phyloP scores from a whole-genome alignment of 805 yeast species.

The Hagleromyces aurorensis region DNA sequence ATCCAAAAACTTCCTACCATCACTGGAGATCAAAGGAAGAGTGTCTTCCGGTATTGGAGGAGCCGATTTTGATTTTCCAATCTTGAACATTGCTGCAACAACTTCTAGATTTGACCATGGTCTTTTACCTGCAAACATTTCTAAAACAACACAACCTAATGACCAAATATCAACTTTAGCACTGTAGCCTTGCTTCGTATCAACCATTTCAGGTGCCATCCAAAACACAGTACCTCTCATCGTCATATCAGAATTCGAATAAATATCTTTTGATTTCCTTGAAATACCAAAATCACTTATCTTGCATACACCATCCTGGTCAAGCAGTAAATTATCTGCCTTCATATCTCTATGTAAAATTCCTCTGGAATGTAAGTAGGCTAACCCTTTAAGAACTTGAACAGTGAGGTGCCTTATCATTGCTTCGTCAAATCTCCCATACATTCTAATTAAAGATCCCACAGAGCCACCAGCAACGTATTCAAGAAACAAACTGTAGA shows the following conservation, averaged over 20 bases:
- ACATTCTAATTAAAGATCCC: slow-evolving; percentile 71
- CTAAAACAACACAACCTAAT: slow-evolving; percentile 90
- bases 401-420: slow-evolving; percentile 63
- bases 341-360: slow-evolving; percentile 90
- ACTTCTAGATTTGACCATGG: slow-evolving; percentile 98
- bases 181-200: slow-evolving; percentile 87
- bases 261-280: slow-evolving; percentile 74
- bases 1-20: slow-evolving; percentile 65
- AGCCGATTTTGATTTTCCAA: slow-evolving; percentile 77
- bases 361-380: slow-evolving; percentile 82
- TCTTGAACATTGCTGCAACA: slow-evolving; percentile 86
- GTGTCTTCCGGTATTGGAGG: slow-evolving; percentile 97
- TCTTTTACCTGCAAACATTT: slow-evolving; percentile 94
- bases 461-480: slow-evolving; percentile 98
- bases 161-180: slow-evolving; percentile 99
- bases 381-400: slow-evolving; percentile 76
- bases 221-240: slow-evolving; percentile 98
- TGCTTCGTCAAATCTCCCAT: slow-evolving; percentile 78
- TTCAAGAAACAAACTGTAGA: slow-evolving; percentile 82
- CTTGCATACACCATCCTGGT: slow-evolving; percentile 88
- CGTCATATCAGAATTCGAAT: slow-evolving; percentile 91
- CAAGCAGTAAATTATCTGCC: slow-evolving; percentile 85
- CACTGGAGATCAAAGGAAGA: slow-evolving; percentile 47
- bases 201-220: slow-evolving; percentile 99
- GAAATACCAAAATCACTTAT: slow-evolving; percentile 97